These are phyloP conservation scores for Wickerhamiella bombiphila DNA, from an alignment of 805 yeast species.

Conservation along the genomic window DNA sequence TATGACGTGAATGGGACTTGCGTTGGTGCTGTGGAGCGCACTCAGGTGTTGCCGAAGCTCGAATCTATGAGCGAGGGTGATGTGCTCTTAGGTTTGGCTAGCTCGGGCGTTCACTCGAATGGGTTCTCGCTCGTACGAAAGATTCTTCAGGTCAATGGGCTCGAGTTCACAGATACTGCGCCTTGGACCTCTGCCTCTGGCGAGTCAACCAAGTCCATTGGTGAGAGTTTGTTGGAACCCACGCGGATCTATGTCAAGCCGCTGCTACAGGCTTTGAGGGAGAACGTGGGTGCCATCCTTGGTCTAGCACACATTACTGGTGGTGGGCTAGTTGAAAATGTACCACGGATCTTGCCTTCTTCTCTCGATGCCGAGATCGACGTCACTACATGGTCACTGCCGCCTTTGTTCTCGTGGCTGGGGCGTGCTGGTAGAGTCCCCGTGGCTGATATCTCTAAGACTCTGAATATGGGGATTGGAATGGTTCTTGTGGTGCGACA, in stretches of 20 bases:
- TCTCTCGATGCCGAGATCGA: constrained; percentile 69
- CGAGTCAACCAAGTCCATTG: constrained; percentile 35
- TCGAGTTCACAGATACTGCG: constrained; percentile 55
- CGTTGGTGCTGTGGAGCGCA: constrained; percentile 83
- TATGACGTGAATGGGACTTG: constrained; percentile 98
- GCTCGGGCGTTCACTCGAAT: constrained; percentile 92
- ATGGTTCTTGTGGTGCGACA: constrained; percentile 77
- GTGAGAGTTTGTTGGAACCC: constrained; percentile 75
- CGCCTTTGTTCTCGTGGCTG: constrained; percentile 86
- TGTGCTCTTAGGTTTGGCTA: constrained; percentile 69
- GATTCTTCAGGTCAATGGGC: constrained; percentile 66
- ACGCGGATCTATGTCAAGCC: constrained; percentile 92
- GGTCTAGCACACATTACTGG: constrained; percentile 98
- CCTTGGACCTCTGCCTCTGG: constrained; percentile 50
- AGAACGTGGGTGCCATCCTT: constrained; percentile 42
- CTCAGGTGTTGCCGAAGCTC: constrained; percentile 56
- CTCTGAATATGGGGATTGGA: constrained; percentile 92
- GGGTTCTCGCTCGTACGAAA: constrained; percentile 92
- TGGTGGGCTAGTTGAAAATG: constrained; percentile 92
- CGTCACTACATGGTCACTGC: constrained; percentile 66
- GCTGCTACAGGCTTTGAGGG: constrained; percentile 48
- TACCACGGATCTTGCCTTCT: constrained; percentile 85
- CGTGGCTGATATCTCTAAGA: constrained; percentile 64
- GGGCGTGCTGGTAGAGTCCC: constrained; percentile 89
- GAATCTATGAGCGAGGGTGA: constrained; percentile 63